phyloP scores from a whole-genome alignment of 1,284 basidiomycete species.

The Trametes hirsuta region DNA sequence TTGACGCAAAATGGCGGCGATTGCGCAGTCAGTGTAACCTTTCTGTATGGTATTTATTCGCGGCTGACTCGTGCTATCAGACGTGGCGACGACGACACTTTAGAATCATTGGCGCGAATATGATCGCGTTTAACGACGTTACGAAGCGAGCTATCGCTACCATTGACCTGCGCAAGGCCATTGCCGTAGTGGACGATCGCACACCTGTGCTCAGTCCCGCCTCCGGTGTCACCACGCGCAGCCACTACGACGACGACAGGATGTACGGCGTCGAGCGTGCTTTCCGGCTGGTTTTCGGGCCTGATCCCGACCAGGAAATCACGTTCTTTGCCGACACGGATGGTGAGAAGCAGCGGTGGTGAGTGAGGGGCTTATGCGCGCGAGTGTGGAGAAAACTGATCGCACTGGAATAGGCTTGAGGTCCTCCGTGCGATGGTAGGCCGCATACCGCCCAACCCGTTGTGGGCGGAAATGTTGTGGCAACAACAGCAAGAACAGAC shows the following conservation, averaged over 20 bases:
- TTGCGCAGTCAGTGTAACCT: conserved; percentile 63
- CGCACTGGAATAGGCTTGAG: conserved; percentile 63
- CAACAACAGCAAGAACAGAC: conserved; percentile 62
- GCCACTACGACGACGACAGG: conserved; percentile 61
- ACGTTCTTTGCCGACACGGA: conserved; percentile 92
- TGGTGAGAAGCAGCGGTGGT: conserved; percentile 89
- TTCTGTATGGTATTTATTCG: neutral
- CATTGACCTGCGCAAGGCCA: conserved; percentile 89
- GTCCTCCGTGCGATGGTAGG: conserved; percentile 82
- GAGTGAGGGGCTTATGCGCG: conserved; percentile 34
- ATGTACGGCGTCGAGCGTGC: conserved; percentile 80
- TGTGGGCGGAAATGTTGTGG: conserved; percentile 90
- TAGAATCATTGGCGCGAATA: conserved; percentile 83
- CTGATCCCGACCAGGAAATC: conserved; percentile 70
- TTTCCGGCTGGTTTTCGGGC: conserved; percentile 84
- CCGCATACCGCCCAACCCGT: conserved; percentile 84
- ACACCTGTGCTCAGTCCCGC: conserved; percentile 49
- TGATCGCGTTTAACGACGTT: conserved; percentile 93
- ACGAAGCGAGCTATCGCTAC: conserved; percentile 90
- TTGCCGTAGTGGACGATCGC: conserved; percentile 77
- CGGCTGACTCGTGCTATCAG: conserved; percentile 42
- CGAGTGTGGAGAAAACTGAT: neutral
- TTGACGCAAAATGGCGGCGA: conserved; percentile 97
- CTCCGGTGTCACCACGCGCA: conserved; percentile 42
- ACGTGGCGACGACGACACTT: conserved; percentile 88